Percentiles rank a stretch among this genome's conserved stretches.
These are phyloP conservation scores for Coprinopsis marcescibilis DNA, from an alignment of 768 basidiomycete genomes.

Conservation along the genomic window DNA sequence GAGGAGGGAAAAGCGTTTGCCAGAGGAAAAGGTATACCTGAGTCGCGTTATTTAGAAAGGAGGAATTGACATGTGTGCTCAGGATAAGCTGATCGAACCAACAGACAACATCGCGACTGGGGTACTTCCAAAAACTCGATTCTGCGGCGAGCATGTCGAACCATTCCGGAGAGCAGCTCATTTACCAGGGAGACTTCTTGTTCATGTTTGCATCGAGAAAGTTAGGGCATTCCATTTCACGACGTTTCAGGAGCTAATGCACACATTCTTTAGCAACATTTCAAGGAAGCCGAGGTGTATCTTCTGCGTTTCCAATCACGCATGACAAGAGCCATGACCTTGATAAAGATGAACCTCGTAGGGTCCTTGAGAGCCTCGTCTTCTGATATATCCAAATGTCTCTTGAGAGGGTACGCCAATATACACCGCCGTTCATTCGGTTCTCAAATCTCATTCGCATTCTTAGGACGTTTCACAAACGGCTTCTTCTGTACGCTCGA, in stretches of 20 bases:
- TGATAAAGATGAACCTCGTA: conserved; percentile 97
- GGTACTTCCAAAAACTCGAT: conserved; percentile 94
- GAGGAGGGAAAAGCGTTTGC: conserved; percentile 86
- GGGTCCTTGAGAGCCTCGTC: conserved; percentile 76
- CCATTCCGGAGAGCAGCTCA: conserved; percentile 87
- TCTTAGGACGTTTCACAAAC: conserved; percentile 69
- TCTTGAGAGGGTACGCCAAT: too few relatives aligned
- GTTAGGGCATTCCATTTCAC: conserved; percentile 32
- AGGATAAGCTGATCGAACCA: conserved; percentile 74
- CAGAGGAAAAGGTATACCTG: conserved; percentile 78
- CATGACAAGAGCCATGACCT: conserved; percentile 95
- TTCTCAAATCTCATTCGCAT: not conserved
- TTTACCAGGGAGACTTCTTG: conserved; percentile 85
- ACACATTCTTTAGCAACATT: conserved; percentile 60
- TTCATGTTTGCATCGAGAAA: conserved; percentile 87
- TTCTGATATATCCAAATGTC: too few relatives aligned
- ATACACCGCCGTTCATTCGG: too few relatives aligned
- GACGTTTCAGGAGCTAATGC: not conserved
- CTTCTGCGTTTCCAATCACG: conserved; percentile 97
- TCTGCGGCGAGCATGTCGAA: conserved; percentile 91
- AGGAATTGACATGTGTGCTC: conserved; percentile 1
- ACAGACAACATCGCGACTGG: conserved; percentile 78
- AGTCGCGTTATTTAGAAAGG: not conserved
- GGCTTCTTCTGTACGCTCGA: conserved; percentile 82
- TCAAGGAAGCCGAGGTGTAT: conserved; percentile 88